phyloP scores from a whole-genome alignment of 345 rosid genomes.

The Gossypium rotundifolium region DNA sequence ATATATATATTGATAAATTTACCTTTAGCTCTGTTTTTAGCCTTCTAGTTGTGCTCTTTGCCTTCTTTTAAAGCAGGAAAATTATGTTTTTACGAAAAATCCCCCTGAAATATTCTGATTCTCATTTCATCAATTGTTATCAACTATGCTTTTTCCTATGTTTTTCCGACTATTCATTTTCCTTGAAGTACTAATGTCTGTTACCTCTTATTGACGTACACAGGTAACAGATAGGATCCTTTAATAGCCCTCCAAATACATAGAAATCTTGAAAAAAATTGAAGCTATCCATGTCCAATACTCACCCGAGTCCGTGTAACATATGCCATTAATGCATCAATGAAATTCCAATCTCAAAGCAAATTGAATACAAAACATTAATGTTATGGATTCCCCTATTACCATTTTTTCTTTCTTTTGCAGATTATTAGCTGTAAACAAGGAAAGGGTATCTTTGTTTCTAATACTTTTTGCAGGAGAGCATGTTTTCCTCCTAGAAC shows the following conservation, averaged over 20 bases:
- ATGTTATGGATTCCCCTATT: not conserved
- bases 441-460: conserved; percentile 5
- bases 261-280: not conserved
- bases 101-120: not conserved
- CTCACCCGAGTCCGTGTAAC: not conserved
- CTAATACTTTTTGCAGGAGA: conserved; percentile 23
- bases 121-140: not conserved
- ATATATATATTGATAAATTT: not conserved
- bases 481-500: conserved; percentile 28
- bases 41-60: not conserved
- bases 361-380: not conserved
- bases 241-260: not conserved
- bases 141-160: not conserved
- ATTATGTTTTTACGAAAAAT: not conserved
- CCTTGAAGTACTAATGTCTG: not conserved
- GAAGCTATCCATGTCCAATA: not conserved
- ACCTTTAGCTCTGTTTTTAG: not conserved
- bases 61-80: not conserved
- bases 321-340: not conserved
- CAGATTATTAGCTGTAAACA: conserved; percentile 38
- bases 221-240: not conserved
- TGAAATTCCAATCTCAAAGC: not conserved
- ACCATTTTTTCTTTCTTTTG: not conserved
- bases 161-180: too few relatives aligned
- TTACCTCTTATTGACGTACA: too few relatives aligned